Evolutionary conservation across 2,329 filamentous ascomycete species (phyloP).

Genomic region (Dothiorella sarmentorum): DNA sequence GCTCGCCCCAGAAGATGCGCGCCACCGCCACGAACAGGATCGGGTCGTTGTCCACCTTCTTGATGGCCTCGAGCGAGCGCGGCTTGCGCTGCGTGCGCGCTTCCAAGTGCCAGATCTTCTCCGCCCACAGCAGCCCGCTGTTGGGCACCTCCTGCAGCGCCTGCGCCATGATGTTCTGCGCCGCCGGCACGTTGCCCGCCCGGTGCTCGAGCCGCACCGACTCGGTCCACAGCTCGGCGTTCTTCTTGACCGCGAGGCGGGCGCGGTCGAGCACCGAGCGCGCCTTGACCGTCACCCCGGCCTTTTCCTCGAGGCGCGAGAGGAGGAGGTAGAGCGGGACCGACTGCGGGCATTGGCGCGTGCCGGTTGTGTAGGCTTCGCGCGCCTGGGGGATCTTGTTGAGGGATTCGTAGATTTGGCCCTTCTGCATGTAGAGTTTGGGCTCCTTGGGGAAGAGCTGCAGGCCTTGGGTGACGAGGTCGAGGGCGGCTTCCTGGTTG

Average conservation of each 20-base stretch:
- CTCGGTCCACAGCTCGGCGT: slow-evolving; percentile 82
- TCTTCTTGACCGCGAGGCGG: slow-evolving; percentile 81
- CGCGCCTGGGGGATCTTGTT: slow-evolving; percentile 78
- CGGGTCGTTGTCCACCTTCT: slow-evolving; percentile 91
- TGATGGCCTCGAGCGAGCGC: slow-evolving; percentile 87
- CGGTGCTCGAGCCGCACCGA: slow-evolving; percentile 90
- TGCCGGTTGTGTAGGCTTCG: slow-evolving; percentile 84
- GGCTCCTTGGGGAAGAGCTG: slow-evolving; percentile 79
- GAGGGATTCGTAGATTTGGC: slow-evolving; percentile 88
- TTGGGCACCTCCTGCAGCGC: slow-evolving; percentile 88
- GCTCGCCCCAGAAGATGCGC: slow-evolving; percentile 92
- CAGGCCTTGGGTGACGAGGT: slow-evolving; percentile 81
- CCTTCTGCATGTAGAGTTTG: slow-evolving; percentile 98
- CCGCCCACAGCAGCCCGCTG: slow-evolving; percentile 84
- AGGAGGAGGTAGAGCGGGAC: slow-evolving; percentile 89
- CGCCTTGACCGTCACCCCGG: slow-evolving; percentile 82
- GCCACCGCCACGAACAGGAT: slow-evolving; percentile 87
- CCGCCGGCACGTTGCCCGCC: slow-evolving; percentile 76
- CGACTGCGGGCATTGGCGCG: slow-evolving; percentile 78
- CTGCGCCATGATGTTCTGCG: slow-evolving; percentile 87
- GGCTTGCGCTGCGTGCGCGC: slow-evolving; percentile 88
- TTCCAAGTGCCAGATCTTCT: slow-evolving; percentile 95
- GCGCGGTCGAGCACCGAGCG: slow-evolving; percentile 91
- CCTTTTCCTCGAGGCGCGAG: slow-evolving; percentile 79
- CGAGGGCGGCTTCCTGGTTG: slow-evolving; percentile 75